Conservation (phyloP, 148 eudicot species). For the Rheum nobile region DNA sequence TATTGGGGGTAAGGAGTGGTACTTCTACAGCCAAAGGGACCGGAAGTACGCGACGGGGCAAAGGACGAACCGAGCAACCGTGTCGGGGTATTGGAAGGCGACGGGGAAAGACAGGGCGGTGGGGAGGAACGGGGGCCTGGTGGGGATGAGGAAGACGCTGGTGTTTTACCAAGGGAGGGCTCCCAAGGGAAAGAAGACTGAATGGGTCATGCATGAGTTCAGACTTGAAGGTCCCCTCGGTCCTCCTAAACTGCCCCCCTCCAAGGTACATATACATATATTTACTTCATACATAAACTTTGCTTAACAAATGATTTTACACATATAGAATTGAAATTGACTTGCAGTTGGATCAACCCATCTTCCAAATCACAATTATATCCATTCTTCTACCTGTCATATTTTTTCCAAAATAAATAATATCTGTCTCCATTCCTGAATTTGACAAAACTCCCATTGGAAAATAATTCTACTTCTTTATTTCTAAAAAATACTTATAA, state of each 20-base stretch:
- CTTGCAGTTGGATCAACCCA: constrained; percentile 3
- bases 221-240: constrained; percentile 55
- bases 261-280: constrained; percentile 5
- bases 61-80: constrained; percentile 79
- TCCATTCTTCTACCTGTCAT: background rate
- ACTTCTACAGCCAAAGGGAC: constrained; percentile 82
- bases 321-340: background rate
- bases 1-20: constrained; percentile 91
- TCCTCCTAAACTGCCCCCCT: constrained; percentile 27
- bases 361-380: background rate
- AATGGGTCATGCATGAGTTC: constrained; percentile 99
- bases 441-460: background rate
- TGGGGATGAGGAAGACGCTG: constrained; percentile 94
- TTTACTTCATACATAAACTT: background rate
- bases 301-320: background rate
- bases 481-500: background rate
- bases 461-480: background rate
- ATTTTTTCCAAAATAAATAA: too few relatives aligned
- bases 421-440: background rate
- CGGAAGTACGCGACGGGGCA: constrained; percentile 80
- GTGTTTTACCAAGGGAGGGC: constrained; percentile 89
- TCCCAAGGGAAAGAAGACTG: constrained; percentile 74
- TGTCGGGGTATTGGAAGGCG: constrained; percentile 93
- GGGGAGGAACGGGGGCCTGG: constrained; percentile 25
- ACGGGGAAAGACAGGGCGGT: constrained; percentile 81